Evolutionary conservation across 257 asterid species (phyloP).

Genomic region (Penstemon barbatus): DNA sequence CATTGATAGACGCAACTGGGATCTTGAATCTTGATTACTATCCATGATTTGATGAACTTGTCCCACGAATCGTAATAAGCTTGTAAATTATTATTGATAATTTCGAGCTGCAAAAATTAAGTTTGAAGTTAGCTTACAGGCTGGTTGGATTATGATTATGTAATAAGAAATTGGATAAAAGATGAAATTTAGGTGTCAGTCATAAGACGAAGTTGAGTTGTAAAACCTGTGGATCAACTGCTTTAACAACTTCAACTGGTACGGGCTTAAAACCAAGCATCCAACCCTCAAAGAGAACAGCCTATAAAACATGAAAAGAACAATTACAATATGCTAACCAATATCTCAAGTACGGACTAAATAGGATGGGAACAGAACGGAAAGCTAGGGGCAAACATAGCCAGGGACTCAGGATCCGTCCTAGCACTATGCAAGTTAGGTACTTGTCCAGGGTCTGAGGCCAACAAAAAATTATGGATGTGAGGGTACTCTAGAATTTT

Average conservation of each 20-base stretch:
- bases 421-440: too few species aligned
- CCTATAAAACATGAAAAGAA: slow-evolving; percentile 47
- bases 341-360: neutral
- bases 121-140: slow-evolving; percentile 23
- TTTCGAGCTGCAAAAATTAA: slow-evolving; percentile 65
- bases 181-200: neutral
- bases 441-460: too few species aligned
- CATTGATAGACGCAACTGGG: slow-evolving; percentile 85
- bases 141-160: neutral
- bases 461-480: too few species aligned
- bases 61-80: slow-evolving; percentile 91
- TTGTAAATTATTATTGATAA: slow-evolving; percentile 72
- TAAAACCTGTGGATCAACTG: slow-evolving; percentile 89
- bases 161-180: neutral
- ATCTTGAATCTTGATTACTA: slow-evolving; percentile 86
- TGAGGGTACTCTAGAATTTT: too few species aligned
- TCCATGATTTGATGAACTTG: slow-evolving; percentile 86
- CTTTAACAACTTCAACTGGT: slow-evolving; percentile 66
- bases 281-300: slow-evolving; percentile 95
- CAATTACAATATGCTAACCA: neutral
- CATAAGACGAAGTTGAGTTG: neutral
- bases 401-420: too few species aligned
- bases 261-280: slow-evolving; percentile 98
- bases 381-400: too few species aligned
- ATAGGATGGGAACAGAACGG: neutral